Base-by-base conservation (phyloP, 1,284 basidiomycete species). In the Entoloma clypeatum region DNA sequence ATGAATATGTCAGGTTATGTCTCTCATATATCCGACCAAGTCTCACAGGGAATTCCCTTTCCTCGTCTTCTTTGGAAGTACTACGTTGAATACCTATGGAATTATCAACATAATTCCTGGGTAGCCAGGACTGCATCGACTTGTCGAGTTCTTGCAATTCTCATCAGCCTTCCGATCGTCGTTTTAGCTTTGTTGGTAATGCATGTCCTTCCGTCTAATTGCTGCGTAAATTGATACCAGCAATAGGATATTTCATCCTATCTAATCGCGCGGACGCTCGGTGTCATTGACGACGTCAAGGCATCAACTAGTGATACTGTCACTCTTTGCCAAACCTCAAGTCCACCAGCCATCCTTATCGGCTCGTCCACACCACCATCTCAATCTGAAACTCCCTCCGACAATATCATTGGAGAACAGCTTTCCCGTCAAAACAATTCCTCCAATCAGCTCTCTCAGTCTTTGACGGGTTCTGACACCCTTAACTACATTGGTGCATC, bases 211-310 rank as follows among this genome's bases (percentile, higher is more conserved):
- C 27, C 23, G 22, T 41, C 23, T 22, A 32, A 24, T 39, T 23
- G 39, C 16, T 43, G 33, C 10, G 10, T 16, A 36, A 16, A 25
- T 28, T 41, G 39, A 38, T 23, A 18, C 36, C 40, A 39, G 16
- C 29, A 31, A 45, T 51, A 89, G 86, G 86, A 89, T 57, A 77
- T 89, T 41, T 69, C 77, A 5, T 84, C 86, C n/a, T 89, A 89
- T 53, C 76, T 79, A 41, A 82, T 89, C 54, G 86, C 82, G n/a
- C 79, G 86, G 44, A 88, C 85, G 4, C 71, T 89, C 32, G 86
- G 86, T 19, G 74, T 87, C 45, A 73, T 84, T 48, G 82, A 86
- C 60, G 73, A 76, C 46, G 76, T 79, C 43, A 79, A 78, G 57
- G 81, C 81, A 0, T 80, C 80, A 16, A 84, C 81, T 16, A 77